A percentile compares a stretch with the other conserved stretches of the same genome.
Conservation (phyloP, 2,329 filamentous ascomycete genomes). For the Venturia pyrina region DNA sequence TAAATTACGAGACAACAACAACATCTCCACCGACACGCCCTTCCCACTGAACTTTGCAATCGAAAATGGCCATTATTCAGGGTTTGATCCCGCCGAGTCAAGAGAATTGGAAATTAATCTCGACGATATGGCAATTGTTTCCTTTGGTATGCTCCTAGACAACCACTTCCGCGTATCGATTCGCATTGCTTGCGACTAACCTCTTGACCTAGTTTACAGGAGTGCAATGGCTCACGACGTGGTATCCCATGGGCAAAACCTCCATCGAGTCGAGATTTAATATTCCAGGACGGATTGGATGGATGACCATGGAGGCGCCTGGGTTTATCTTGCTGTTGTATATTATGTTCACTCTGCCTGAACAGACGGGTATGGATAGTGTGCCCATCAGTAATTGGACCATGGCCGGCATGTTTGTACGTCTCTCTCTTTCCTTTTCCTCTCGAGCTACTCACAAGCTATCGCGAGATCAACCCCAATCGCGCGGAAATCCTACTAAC, state of each 20-base stretch:
- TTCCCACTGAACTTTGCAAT: neutral
- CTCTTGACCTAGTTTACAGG: constrained; percentile 50
- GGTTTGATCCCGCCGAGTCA: constrained; percentile 38
- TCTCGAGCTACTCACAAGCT: neutral
- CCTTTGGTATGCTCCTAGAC: constrained; percentile 31
- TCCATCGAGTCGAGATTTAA: constrained; percentile 67
- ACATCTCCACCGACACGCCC: neutral
- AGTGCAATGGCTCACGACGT: constrained; percentile 65
- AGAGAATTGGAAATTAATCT: constrained; percentile 39
- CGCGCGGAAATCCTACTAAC: neutral
- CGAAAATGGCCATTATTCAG: constrained; percentile 32
- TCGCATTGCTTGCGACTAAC: neutral
- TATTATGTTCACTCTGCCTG: constrained; percentile 60
- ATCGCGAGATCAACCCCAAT: too few relatives aligned
- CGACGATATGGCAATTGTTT: constrained; percentile 39
- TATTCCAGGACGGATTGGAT: constrained; percentile 77
- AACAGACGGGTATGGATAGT: constrained; percentile 41
- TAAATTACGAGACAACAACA: neutral
- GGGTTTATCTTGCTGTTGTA: constrained; percentile 72
- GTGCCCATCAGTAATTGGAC: constrained; percentile 72
- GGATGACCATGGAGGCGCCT: constrained; percentile 79
- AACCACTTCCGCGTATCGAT: neutral
- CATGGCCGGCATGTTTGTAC: constrained; percentile 56
- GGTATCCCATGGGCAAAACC: constrained; percentile 90
- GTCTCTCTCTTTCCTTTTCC: constrained; percentile 18